Percentiles rank a stretch among this genome's conserved stretches.
Conservation (phyloP, 2,329 filamentous ascomycete species). For the Aspergillus costaricaensis region DNA sequence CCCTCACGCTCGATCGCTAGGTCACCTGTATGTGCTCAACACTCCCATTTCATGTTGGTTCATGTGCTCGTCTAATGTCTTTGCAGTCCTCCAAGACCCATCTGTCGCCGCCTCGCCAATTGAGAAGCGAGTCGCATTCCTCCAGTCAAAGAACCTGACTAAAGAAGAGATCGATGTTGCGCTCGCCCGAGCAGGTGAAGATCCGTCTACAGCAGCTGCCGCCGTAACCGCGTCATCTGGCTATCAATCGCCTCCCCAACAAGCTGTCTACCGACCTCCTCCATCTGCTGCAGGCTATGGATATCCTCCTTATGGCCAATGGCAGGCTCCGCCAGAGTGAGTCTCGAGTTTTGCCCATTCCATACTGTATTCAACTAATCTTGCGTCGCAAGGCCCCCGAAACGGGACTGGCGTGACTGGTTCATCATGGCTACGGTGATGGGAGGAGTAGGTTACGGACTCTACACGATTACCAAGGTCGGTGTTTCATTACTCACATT, state of each 20-base stretch:
- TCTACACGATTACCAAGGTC: constrained; percentile 87
- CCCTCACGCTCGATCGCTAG: constrained; percentile 32
- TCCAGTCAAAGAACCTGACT: constrained; percentile 95
- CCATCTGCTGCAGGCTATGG: constrained; percentile 48
- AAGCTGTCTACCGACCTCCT: constrained; percentile 42
- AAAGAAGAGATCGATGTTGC: constrained; percentile 91
- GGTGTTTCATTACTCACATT: constrained; percentile 10
- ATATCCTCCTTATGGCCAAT: constrained; percentile 56
- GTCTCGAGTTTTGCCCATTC: constrained; percentile 20
- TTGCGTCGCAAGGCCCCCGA: constrained; percentile 55
- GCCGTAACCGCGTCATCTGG: constrained; percentile 51
- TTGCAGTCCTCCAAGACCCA: constrained; percentile 84
- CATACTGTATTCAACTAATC: constrained; percentile 1
- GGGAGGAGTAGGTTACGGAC: constrained; percentile 82
- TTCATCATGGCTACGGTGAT: constrained; percentile 99
- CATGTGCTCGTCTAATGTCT: constrained; percentile 19
- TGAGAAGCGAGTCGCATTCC: constrained; percentile 88
- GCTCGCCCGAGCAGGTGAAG: constrained; percentile 71
- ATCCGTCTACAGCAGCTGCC: constrained; percentile 48
- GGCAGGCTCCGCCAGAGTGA: constrained; percentile 58
- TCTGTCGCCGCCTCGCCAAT: constrained; percentile 86
- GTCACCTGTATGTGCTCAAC: constrained; percentile 52
- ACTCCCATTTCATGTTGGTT: constrained; percentile 3
- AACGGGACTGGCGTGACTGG: constrained; percentile 95
- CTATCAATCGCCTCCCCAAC: constrained; percentile 48